These are phyloP conservation scores for Eutypella sp. DNA, from an alignment of 2,329 filamentous ascomycete genomes.

Conservation along the genomic window DNA sequence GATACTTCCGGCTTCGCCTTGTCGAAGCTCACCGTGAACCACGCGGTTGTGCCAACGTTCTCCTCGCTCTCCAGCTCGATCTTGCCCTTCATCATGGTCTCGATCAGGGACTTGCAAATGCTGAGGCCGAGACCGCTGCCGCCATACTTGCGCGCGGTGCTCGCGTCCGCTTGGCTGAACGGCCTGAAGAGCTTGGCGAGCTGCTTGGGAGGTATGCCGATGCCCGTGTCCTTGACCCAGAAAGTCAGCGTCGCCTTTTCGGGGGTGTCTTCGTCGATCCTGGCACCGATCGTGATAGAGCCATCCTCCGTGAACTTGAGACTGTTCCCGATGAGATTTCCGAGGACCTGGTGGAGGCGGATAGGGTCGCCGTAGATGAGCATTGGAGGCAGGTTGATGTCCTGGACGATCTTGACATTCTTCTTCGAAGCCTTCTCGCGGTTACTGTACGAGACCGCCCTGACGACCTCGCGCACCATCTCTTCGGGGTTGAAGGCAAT, in stretches of 20 bases:
- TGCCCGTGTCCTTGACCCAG: constrained; percentile 84
- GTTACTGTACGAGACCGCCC: constrained; percentile 63
- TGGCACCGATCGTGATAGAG: constrained; percentile 76
- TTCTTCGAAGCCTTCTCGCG: constrained; percentile 57
- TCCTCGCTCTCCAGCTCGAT: constrained; percentile 78
- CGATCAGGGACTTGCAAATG: constrained; percentile 91
- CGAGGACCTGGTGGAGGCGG: constrained; percentile 62
- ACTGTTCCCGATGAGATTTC: constrained; percentile 86
- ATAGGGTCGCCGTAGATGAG: constrained; percentile 63
- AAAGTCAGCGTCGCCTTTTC: constrained; percentile 73
- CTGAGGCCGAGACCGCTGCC: constrained; percentile 86
- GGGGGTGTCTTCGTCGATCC: constrained; percentile 64
- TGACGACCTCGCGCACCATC: constrained; percentile 62
- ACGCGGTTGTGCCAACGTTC: constrained; percentile 64
- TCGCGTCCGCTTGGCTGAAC: constrained; percentile 88
- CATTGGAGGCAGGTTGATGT: constrained; percentile 72
- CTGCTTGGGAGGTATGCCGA: constrained; percentile 80
- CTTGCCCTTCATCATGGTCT: constrained; percentile 83
- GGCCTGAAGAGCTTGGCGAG: constrained; percentile 84
- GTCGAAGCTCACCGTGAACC: constrained; percentile 80
- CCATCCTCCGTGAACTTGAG: constrained; percentile 91
- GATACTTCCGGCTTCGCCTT: constrained; percentile 65
- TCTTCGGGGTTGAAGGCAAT: constrained; percentile 64
- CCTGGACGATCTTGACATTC: constrained; percentile 60
- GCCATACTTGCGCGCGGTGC: constrained; percentile 84